phyloP scores from a whole-genome alignment of 768 basidiomycete species.

The Termitomyces sp. region DNA sequence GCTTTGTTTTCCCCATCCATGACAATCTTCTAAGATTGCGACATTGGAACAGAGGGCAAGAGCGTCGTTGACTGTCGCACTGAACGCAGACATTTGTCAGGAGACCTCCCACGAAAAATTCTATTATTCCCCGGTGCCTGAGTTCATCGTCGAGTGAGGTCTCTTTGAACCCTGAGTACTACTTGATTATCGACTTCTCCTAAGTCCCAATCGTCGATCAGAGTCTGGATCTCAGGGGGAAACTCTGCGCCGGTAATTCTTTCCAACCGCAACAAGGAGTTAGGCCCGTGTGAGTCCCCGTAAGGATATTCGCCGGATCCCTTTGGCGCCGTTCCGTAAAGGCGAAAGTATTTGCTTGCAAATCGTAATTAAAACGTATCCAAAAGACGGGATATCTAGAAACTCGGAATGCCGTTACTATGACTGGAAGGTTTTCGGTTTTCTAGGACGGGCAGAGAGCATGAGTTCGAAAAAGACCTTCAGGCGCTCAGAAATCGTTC shows the following conservation, averaged over 20 bases:
- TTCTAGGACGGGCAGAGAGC: slow-evolving; percentile 14
- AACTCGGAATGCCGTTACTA: slow-evolving; percentile 13
- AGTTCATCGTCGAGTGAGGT: slow-evolving; percentile 16
- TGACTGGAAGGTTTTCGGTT: slow-evolving; percentile 12
- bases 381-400: slow-evolving; percentile 16
- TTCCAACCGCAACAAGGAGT: slow-evolving; percentile 20
- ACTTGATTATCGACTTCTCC: slow-evolving; percentile 14
- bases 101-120: slow-evolving; percentile 20
- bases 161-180: slow-evolving; percentile 25
- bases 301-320: slow-evolving; percentile 9
- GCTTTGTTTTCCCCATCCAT: slow-evolving; percentile 21
- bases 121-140: slow-evolving; percentile 11
- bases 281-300: slow-evolving; percentile 20
- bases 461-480: slow-evolving; percentile 20
- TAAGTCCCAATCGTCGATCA: slow-evolving; percentile 10
- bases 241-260: slow-evolving; percentile 18
- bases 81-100: slow-evolving; percentile 24
- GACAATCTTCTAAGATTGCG: slow-evolving; percentile 19
- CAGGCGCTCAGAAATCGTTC: slow-evolving; percentile 22
- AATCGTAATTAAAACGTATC: slow-evolving; percentile 20
- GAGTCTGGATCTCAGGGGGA: slow-evolving; percentile 9
- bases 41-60: slow-evolving; percentile 15
- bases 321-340: not conserved
- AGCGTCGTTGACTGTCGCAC: slow-evolving; percentile 20
- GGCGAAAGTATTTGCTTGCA: not conserved